Conservation (phyloP, 2,329 filamentous ascomycete genomes). For the Trichoderma koningii region DNA sequence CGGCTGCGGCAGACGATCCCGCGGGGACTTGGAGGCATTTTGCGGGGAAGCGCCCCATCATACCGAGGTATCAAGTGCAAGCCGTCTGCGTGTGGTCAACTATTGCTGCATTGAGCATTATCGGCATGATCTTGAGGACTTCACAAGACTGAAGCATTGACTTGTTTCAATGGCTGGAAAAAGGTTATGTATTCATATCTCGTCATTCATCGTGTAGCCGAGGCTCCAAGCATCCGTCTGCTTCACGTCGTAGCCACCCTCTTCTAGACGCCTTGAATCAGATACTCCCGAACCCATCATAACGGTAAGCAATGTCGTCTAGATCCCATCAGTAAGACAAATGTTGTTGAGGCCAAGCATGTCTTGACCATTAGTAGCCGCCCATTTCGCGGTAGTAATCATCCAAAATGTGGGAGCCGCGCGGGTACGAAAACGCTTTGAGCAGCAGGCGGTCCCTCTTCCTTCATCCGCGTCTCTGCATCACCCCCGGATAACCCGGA, state of each 20-base stretch:
- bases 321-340: constrained; percentile 23
- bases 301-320: constrained; percentile 12
- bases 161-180: neutral
- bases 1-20: constrained; percentile 12
- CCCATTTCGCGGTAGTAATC: constrained; percentile 25
- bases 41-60: constrained; percentile 37
- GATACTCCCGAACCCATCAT: neutral
- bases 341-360: neutral
- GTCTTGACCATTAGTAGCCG: neutral
- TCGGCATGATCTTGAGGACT: too few species aligned
- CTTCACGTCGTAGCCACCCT: neutral
- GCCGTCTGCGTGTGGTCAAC: neutral
- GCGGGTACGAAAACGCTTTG: constrained; percentile 57
- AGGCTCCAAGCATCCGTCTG: neutral
- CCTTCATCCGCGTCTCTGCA: constrained; percentile 37
- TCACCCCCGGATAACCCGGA: constrained; percentile 18
- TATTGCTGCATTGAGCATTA: too few species aligned
- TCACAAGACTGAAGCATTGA: too few species aligned
- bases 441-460: neutral
- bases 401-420: constrained; percentile 58
- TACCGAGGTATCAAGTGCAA: constrained; percentile 19
- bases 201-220: constrained; percentile 11
- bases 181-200: constrained; percentile 1
- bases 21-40: constrained; percentile 24
- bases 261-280: neutral